Percentiles rank a stretch among this genome's conserved stretches.
Evolutionary conservation across 768 basidiomycete species (phyloP).

Genomic region (Lactifluus subvellereus): DNA sequence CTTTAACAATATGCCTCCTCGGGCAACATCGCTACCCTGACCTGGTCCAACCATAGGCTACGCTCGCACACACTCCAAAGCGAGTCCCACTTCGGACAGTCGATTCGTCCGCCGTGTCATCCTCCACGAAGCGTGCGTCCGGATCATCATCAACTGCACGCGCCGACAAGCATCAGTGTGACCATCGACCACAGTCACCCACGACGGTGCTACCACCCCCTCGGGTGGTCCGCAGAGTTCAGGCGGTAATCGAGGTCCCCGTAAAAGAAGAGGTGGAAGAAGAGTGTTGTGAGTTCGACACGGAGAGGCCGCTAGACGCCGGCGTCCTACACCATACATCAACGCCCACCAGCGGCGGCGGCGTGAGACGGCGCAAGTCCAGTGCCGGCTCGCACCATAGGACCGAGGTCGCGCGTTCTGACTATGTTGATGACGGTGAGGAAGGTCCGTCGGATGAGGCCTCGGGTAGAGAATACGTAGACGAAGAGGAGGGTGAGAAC

Average conservation of each 20-base stretch:
- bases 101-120: no score
- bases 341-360: not conserved
- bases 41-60: no score
- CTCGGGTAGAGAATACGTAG: constrained; percentile 15
- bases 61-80: no score
- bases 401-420: constrained; percentile 14
- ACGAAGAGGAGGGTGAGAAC: constrained; percentile 24
- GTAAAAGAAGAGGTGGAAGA: constrained; percentile 26
- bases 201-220: no score
- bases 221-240: no score
- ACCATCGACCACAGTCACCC: no score
- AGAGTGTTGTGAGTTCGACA: constrained; percentile 26
- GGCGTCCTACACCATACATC: not conserved
- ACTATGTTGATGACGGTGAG: constrained; percentile 47
- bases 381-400: constrained; percentile 15
- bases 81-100: no score
- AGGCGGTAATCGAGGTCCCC: constrained; percentile 30
- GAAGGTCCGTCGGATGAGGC: constrained; percentile 8
- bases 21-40: no score
- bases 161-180: no score
- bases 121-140: no score
- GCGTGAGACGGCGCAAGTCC: constrained; percentile 33
- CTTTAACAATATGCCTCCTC: no score
- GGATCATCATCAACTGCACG: no score
- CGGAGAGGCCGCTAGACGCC: not conserved